Percentiles rank a stretch among this genome's conserved stretches.
Evolutionary conservation across 106 monocot species (phyloP).

Genomic region (Platanthera zijinensis): DNA sequence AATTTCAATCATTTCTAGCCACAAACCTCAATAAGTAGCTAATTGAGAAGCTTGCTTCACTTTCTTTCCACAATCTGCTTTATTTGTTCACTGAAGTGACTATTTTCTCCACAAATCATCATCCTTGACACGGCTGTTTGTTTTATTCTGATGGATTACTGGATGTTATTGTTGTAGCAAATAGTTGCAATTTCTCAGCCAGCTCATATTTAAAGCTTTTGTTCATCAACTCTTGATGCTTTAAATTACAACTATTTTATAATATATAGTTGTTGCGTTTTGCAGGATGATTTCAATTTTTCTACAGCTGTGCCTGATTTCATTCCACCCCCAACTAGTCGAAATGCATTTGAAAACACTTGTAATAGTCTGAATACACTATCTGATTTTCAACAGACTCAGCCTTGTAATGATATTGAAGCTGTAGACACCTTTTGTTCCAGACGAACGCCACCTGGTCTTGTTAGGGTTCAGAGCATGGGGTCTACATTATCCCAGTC

Average conservation of each 20-base stretch:
- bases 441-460: slow-evolving; percentile 21
- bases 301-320: slow-evolving; percentile 21
- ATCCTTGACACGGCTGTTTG: neutral
- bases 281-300: slow-evolving; percentile 48
- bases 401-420: slow-evolving; percentile 20
- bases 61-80: neutral
- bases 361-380: slow-evolving; percentile 15
- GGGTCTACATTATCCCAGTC: slow-evolving; percentile 43
- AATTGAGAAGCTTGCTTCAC: neutral
- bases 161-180: neutral
- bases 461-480: slow-evolving; percentile 48
- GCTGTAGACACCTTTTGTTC: slow-evolving; percentile 18
- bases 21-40: neutral
- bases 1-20: neutral
- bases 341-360: slow-evolving; percentile 22
- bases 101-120: neutral
- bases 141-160: neutral
- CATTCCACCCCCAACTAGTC: slow-evolving; percentile 28
- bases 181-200: neutral
- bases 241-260: neutral
- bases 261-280: neutral
- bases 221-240: neutral
- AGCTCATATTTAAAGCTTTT: neutral
- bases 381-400: slow-evolving; percentile 15
- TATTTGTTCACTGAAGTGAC: neutral